Conservation (phyloP, 2,329 filamentous ascomycete species). For the Ilyonectria mors-panacis region DNA sequence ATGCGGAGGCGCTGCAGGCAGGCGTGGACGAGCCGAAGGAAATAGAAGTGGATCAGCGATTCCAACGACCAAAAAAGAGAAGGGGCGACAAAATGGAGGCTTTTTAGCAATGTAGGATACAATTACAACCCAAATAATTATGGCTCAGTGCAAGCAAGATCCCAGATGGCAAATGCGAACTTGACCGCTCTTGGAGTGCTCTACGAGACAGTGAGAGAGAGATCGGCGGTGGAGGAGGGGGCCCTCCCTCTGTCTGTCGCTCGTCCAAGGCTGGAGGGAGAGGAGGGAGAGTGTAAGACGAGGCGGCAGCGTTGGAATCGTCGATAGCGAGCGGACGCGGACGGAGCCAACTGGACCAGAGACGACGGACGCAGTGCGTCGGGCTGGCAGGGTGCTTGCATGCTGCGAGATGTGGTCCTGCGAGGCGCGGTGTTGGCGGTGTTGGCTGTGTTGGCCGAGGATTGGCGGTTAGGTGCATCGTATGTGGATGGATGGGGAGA, state of each 20-base stretch:
- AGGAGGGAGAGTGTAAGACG: constrained; percentile 15
- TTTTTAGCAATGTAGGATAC: constrained; percentile 10
- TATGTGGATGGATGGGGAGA: background rate
- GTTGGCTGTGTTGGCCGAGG: constrained; percentile 16
- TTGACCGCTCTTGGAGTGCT: constrained; percentile 9
- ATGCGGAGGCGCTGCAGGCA: constrained; percentile 25
- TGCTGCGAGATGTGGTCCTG: constrained; percentile 38
- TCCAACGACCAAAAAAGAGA: constrained; percentile 4
- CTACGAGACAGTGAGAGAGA: constrained; percentile 5
- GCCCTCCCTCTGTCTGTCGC: constrained; percentile 5
- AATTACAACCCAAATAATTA: constrained; percentile 7
- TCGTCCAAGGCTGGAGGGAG: constrained; percentile 1
- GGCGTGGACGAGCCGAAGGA: constrained; percentile 14
- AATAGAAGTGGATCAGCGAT: constrained; percentile 2
- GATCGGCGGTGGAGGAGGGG: constrained; percentile 42
- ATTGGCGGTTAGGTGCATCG: constrained; percentile 9
- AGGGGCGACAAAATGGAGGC: constrained; percentile 3
- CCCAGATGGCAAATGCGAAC: constrained; percentile 23
- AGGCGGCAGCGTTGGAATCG: constrained; percentile 16
- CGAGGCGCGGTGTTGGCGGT: constrained; percentile 27
- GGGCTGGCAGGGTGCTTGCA: constrained; percentile 34
- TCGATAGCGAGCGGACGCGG: constrained; percentile 10
- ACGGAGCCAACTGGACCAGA: constrained; percentile 8
- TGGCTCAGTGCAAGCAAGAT: constrained; percentile 22
- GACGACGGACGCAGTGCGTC: constrained; percentile 19